Conservation (phyloP, 2,329 filamentous ascomycete species). For the Colletotrichum siamense region DNA sequence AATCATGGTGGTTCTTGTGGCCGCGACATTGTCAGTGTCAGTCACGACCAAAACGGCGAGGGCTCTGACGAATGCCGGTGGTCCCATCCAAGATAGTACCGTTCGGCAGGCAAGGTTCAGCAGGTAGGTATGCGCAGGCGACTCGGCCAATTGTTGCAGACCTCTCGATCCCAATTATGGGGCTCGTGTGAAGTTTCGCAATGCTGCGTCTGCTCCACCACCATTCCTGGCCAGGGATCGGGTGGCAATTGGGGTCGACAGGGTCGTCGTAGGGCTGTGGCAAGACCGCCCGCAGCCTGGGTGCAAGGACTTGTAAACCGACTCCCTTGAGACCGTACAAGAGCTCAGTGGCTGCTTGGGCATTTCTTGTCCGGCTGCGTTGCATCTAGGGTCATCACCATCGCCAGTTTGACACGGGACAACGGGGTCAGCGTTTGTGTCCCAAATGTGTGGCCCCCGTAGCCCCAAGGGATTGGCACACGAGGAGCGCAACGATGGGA, state of each 20-base stretch:
- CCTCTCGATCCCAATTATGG: background rate
- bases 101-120: too few relatives aligned
- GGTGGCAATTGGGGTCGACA: background rate
- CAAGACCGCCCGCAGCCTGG: background rate
- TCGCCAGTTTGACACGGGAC: background rate
- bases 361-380: background rate
- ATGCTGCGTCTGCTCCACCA: background rate
- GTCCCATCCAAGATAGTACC: rapidly evolving
- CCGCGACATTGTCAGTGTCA: background rate
- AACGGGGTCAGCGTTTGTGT: background rate
- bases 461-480: background rate
- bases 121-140: too few relatives aligned
- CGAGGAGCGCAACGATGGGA: background rate
- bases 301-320: background rate
- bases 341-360: background rate
- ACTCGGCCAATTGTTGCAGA: background rate
- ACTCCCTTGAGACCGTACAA: too few relatives aligned
- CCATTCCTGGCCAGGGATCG: background rate
- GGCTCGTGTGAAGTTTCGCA: background rate
- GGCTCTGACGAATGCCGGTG: background rate
- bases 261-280: background rate
- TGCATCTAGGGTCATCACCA: background rate
- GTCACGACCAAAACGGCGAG: background rate
- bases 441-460: background rate
- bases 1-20: background rate